phyloP scores from a whole-genome alignment of 805 yeast genomes.

The Candida patagonica region DNA sequence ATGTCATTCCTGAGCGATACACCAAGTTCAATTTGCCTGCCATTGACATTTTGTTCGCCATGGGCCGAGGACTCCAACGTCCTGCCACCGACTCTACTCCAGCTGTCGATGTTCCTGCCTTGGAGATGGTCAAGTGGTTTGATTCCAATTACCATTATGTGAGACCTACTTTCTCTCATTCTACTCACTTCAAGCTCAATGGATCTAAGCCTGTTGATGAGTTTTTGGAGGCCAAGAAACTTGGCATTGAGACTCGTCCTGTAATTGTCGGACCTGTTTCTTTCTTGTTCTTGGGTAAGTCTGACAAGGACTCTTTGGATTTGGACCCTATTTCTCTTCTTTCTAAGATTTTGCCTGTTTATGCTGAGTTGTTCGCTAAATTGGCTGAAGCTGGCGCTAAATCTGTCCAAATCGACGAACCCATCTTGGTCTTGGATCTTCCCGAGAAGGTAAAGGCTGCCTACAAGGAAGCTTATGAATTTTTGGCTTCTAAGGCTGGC shows the following conservation, averaged over 20 bases:
- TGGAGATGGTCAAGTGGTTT: constrained; percentile 99
- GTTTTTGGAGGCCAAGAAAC: constrained; percentile 93
- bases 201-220: constrained; percentile 96
- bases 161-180: constrained; percentile 96
- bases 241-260: constrained; percentile 96
- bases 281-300: constrained; percentile 89
- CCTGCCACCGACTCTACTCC: constrained; percentile 77
- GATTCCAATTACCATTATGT: constrained; percentile 99
- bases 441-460: constrained; percentile 76
- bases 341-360: constrained; percentile 85
- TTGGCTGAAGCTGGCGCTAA: constrained; percentile 92
- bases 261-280: constrained; percentile 96
- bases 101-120: constrained; percentile 97
- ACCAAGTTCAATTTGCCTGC: constrained; percentile 81
- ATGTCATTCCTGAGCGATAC: constrained; percentile 95
- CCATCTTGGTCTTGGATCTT: constrained; percentile 88
- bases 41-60: constrained; percentile 91
- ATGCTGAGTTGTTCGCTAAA: constrained; percentile 79
- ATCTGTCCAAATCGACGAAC: constrained; percentile 95
- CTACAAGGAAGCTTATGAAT: constrained; percentile 74
- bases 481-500: constrained; percentile 52
- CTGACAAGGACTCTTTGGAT: constrained; percentile 95
- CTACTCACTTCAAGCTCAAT: constrained; percentile 91
- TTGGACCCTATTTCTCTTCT: constrained; percentile 86
- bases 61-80: constrained; percentile 99